Evolutionary conservation across 2,329 filamentous ascomycete genomes (phyloP).

Genomic region (Clarireedia monteithiana): DNA sequence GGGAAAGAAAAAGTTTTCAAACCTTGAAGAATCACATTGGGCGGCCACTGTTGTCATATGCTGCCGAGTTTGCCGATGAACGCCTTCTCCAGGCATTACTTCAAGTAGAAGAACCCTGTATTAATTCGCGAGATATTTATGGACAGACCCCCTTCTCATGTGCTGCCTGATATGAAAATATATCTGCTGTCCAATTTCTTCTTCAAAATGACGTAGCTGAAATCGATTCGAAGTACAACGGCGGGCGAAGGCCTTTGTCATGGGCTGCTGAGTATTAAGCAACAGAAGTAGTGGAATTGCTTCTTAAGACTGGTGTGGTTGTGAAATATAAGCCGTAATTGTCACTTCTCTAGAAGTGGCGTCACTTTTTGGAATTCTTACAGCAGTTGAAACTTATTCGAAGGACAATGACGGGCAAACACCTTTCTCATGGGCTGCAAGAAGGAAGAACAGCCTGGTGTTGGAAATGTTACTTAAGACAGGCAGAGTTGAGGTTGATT

Average conservation of each 20-base stretch:
- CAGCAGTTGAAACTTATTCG: not conserved
- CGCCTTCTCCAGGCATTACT: not conserved
- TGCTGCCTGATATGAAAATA: not conserved
- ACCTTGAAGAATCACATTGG: no score
- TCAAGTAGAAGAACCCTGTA: not conserved
- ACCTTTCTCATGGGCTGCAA: constrained; percentile 3
- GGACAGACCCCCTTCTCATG: not conserved
- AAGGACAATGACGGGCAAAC: not conserved
- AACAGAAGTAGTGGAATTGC: not conserved
- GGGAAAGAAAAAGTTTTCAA: no score
- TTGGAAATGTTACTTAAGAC: constrained; percentile 5
- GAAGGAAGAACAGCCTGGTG: constrained; percentile 2
- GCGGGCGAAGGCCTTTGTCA: not conserved
- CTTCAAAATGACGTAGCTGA: not conserved
- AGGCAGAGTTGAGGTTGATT: constrained; percentile 6
- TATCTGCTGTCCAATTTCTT: not conserved
- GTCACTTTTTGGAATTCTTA: no score
- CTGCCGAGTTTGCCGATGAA: constrained; percentile 7
- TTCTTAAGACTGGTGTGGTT: not conserved
- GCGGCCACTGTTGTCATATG: constrained; percentile 6
- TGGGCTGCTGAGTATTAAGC: not conserved
- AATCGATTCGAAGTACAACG: not conserved
- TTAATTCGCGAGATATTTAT: not conserved
- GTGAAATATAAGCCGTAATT: no score
- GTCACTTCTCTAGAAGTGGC: no score